These are phyloP conservation scores for Coffea humblotiana DNA, from an alignment of 305 asterid genomes.

Conservation along the genomic window DNA sequence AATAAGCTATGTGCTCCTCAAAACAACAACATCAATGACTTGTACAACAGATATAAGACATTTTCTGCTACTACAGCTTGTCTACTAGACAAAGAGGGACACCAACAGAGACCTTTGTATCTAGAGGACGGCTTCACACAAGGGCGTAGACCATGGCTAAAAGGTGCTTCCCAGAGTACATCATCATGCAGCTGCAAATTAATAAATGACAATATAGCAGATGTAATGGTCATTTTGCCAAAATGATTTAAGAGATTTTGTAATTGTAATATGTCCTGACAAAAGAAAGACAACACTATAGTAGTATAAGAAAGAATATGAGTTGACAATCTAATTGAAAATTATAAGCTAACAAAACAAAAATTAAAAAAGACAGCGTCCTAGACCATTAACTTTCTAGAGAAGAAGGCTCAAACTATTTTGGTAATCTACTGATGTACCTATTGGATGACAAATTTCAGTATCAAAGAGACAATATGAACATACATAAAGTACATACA, in stretches of 20 bases:
- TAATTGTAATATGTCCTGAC: background rate
- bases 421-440: background rate
- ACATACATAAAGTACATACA: background rate
- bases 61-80: background rate
- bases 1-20: slow-evolving; percentile 16
- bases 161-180: slow-evolving; percentile 65
- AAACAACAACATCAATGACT: background rate
- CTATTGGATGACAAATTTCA: background rate
- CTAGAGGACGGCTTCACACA: slow-evolving; percentile 67
- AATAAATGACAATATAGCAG: background rate
- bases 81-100: background rate
- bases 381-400: background rate
- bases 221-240: background rate
- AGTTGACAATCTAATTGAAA: background rate
- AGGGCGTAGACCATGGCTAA: slow-evolving; percentile 51
- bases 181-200: slow-evolving; percentile 47
- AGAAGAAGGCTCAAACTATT: background rate
- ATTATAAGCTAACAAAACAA: background rate
- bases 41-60: background rate
- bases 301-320: background rate
- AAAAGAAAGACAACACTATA: background rate
- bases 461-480: background rate
- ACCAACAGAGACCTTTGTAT: slow-evolving; percentile 56
- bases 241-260: background rate
- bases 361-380: background rate